Base-by-base conservation (phyloP, 2,329 filamentous ascomycete species). In the Beauveria caledonica region DNA sequence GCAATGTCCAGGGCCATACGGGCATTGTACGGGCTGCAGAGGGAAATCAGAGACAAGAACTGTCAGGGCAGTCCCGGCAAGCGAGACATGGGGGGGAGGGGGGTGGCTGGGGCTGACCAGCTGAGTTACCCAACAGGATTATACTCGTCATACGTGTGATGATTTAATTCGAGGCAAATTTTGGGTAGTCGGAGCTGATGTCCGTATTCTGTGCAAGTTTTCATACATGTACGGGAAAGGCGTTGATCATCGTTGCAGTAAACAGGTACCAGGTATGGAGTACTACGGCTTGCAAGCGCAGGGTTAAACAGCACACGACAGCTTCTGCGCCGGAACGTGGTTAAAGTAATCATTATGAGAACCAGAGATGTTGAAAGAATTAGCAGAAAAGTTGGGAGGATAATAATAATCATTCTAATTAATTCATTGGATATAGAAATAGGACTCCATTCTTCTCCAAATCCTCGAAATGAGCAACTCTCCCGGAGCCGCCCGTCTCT, bases 401-500 rank as follows among this genome's bases (percentile, higher is more conserved):
- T 8, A 19, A 25, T 27, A 48, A 8, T 13, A 27, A 23, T 5
- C 11, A 27, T 39, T 5, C 11, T 10, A 23, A 51, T 39, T 25
- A 29, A n/a, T 8, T 15, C 9, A 39, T 51, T 51, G n/a, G n/a
- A 45, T 9, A 45, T 11, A 45, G 21, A 6, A 49, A 45, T 36
- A 33, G 36, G 25, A 23, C 36, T 52, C 56, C 56, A 59, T 11
- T 42, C 45, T 58, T 59, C 48, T 52, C 48, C 56, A 51, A 58
- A 45, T 45, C 10, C n/a, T 49, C 11, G 45, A 44, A 50, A 59
- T 58, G 9, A 40, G 19, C 44, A n/a, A 17, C 13, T 56, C 40
- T 59, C 48, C 56, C 56, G 56, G 56, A 59, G 56, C 56, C 56
- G 56, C 56, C 56, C 56, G 56, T 59, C 36, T 8, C 21, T 5